Base-by-base conservation (phyloP, 2,329 filamentous ascomycete species). In the Cadophora sp. region DNA sequence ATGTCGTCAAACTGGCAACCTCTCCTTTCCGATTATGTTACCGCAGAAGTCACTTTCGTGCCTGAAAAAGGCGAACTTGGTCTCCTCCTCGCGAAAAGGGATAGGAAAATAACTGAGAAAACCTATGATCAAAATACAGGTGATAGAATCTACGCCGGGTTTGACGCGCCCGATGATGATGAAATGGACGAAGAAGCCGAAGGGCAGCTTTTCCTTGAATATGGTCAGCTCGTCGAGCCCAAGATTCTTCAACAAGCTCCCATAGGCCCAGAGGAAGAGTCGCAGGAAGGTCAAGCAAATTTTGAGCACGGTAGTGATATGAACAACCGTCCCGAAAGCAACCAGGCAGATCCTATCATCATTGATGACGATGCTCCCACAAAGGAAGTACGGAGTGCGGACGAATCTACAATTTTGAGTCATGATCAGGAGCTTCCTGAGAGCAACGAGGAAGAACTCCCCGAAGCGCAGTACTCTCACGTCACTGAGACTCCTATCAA, bases 121-220 rank as follows among this genome's bases (percentile, higher is more conserved):
- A 77, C 80, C 20, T 89, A 88, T 70, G 89, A 95, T 72, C 83
- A 88, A 13, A 79, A 85, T 47, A 89, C 91, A 0, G 93, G 93
- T 0, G 83, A 91, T 68, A 85, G 93, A 11, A 79, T 93, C 11
- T 97, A 95, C 73, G 88, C 85, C 69, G 91, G 89, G 66, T 96
- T 96, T 71, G 93, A 96, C 73, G 88, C 89, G 72, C 90, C 90
- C 8, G 84, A 88, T 9, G 84, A 88, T 13, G 87, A 87, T 14
- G 85, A 86, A 0, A 80, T 79, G 1, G 83, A 84, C 16, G 81
- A 81, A 11, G 79, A 78, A 2, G 80, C 90, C 65, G 84, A 89
- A 68, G 91, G 91, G 0, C 81, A 85, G 59, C 84, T 89, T n/a
- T 82, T 82, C 7, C 66, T 94, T 36, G 73, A 78, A 0, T 90